A percentile compares a stretch with the other conserved stretches of the same genome.
Evolutionary conservation across 495 filamentous ascomycete genomes (phyloP).

Genomic region (Penicillium lividum): DNA sequence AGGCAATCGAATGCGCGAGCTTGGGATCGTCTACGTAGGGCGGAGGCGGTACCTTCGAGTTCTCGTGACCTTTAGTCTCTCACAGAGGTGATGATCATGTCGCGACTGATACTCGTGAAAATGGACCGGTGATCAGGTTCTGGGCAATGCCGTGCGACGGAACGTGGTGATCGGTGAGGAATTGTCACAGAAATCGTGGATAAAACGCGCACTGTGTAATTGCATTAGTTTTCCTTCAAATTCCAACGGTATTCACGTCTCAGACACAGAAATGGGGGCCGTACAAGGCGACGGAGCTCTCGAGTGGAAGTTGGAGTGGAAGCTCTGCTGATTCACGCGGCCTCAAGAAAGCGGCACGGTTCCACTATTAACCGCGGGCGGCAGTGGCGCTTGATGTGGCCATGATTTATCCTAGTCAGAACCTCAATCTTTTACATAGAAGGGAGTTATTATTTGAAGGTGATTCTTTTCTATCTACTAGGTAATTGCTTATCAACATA

Average conservation of each 20-base stretch:
- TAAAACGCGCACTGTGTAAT: not conserved
- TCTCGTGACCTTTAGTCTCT: not conserved
- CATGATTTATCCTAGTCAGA: no score
- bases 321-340: slow-evolving; percentile 13
- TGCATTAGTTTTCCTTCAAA: not conserved
- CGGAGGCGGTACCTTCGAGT: not conserved
- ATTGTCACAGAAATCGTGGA: not conserved
- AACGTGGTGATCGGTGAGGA: not conserved
- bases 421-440: no score
- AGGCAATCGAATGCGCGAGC: not conserved
- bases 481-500: slow-evolving; percentile 22
- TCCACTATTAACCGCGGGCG: slow-evolving; percentile 18
- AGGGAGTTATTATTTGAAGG: not conserved
- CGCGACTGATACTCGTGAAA: not conserved
- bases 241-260: not conserved
- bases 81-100: not conserved
- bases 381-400: not conserved
- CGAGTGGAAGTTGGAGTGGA: slow-evolving; percentile 6
- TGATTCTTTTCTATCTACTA: not conserved
- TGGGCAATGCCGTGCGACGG: not conserved
- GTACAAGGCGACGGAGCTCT: not conserved
- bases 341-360: slow-evolving; percentile 14
- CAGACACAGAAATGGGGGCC: not conserved
- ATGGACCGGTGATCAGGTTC: not conserved
- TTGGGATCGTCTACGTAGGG: not conserved